phyloP scores from a whole-genome alignment of 371 early-diverging fungal genomes.

The Chytridium lagenaria region DNA sequence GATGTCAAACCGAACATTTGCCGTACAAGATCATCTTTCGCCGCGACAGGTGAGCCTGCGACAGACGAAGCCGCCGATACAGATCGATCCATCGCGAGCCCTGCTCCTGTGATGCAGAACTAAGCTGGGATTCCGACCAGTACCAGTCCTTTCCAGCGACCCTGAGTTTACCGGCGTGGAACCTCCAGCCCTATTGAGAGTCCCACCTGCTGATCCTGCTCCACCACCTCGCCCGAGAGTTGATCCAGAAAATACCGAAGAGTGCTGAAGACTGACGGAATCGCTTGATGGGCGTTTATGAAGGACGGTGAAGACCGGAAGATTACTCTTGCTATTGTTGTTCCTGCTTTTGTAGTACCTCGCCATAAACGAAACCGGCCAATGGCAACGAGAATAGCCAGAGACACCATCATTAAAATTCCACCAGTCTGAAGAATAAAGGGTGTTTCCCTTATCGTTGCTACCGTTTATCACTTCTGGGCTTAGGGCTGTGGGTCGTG shows the following conservation, averaged over 20 bases:
- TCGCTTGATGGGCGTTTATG: neutral
- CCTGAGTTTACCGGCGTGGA: too few species aligned
- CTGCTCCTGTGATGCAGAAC: too few species aligned
- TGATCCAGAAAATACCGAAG: neutral
- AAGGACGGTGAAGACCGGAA: constrained; percentile 2
- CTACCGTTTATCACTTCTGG: neutral
- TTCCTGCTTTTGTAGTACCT: neutral
- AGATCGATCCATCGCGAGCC: too few species aligned
- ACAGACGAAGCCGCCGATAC: too few species aligned
- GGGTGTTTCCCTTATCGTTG: neutral
- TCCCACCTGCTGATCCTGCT: too few species aligned
- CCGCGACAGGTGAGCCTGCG: too few species aligned
- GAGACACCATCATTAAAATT: neutral
- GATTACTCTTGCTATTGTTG: neutral
- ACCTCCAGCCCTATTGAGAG: too few species aligned
- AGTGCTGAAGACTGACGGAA: neutral
- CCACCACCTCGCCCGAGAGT: too few species aligned
- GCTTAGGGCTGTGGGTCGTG: neutral
- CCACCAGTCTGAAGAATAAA: neutral
- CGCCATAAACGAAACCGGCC: neutral
- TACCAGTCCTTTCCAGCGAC: too few species aligned
- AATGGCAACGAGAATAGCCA: constrained; percentile 3
- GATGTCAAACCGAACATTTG: constrained; percentile 2
- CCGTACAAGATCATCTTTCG: neutral
- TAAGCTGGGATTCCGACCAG: too few species aligned